Evolutionary conservation across 1,139 yeast species (phyloP), one percentile per base, ranked within the genome.

Genomic region (Pichia sp.): DNA sequence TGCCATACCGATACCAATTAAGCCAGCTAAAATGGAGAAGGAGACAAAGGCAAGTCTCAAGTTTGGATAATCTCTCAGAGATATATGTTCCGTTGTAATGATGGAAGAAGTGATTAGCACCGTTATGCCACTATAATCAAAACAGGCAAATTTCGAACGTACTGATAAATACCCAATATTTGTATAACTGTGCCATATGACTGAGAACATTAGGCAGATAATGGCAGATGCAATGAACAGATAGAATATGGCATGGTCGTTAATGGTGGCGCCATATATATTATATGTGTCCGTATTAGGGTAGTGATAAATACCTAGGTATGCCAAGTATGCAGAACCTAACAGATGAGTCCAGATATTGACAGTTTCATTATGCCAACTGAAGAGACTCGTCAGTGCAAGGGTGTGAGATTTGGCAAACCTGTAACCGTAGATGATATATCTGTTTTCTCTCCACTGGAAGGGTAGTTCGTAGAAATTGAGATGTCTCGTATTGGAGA

Each of bases 61-160:
- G 24, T 59, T 53, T 4, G 84, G 78, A 49, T 75, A 72, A 46
- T 80, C 67, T 55, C 74, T 79, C 40, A 91, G 68, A 1, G 91
- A 72, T 26, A 86, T 74, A 56, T 84, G 87, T 58, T 88, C 96
- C 0, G 91, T 81, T 5, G 94, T 75, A 30, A 91, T 66, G 34
- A 91, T 82, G 1, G 95, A 84, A n/a, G 94, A 88, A 0, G 96
- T 82, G 48, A 91, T 87, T 44, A 91, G 65, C 11, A 87, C 72
- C 0, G 96, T 86, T 48, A 91, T 91, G 1, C 98, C 98, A 8
- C 95, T 82, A 58, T 91, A 91, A 62, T 91, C 98, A 32, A 88
- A 78, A 60, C 98, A 91, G 0, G 96, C 96, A 60, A 84, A 85
- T 40, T 74, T 72, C 44, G 78, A 69, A 55, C 95, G 71, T 40